Evolutionary conservation across 2,329 filamentous ascomycete genomes (phyloP).

Genomic region (Cadophora gregata): DNA sequence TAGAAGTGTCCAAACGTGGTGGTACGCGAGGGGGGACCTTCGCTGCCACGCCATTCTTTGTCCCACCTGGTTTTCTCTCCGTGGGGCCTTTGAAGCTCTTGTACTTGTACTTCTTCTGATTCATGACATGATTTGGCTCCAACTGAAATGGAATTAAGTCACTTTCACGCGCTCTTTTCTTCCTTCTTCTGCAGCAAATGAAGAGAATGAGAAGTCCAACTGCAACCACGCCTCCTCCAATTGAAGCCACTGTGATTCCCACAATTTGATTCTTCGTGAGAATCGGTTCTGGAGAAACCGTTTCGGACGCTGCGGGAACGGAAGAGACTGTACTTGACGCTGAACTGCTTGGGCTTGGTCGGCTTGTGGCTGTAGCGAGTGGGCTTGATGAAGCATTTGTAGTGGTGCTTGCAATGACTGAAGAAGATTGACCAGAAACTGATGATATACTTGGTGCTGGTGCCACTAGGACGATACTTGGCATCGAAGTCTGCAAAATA

Average conservation of each 20-base stretch:
- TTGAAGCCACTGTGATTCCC: slow-evolving; percentile 62
- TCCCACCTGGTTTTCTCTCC: slow-evolving; percentile 35
- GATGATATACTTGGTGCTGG: slow-evolving; percentile 33
- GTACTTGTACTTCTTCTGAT: slow-evolving; percentile 28
- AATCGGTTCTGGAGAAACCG: slow-evolving; percentile 27
- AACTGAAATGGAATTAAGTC: slow-evolving; percentile 43
- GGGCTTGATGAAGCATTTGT: slow-evolving; percentile 18
- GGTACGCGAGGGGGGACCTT: slow-evolving; percentile 38
- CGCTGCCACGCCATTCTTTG: slow-evolving; percentile 34
- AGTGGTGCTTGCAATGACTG: slow-evolving; percentile 4
- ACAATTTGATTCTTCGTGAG: slow-evolving; percentile 52
- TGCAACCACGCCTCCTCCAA: slow-evolving; percentile 55
- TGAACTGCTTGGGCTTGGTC: slow-evolving; percentile 22
- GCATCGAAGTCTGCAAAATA: slow-evolving; percentile 48
- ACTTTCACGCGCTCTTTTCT: slow-evolving; percentile 40
- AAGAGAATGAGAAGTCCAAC: slow-evolving; percentile 52
- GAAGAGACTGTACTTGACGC: slow-evolving; percentile 25
- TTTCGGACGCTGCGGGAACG: slow-evolving; percentile 29
- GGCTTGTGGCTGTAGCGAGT: slow-evolving; percentile 24
- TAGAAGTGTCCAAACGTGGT: slow-evolving; percentile 37
- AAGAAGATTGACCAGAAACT: slow-evolving; percentile 9
- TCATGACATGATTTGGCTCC: slow-evolving; percentile 35
- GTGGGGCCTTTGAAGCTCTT: slow-evolving; percentile 29
- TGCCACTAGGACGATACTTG: slow-evolving; percentile 45
- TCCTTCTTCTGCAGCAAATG: slow-evolving; percentile 46